Evolutionary conservation across 108 stramenopile species (phyloP).

Genomic region (Pseudonitzschia multistriata): DNA sequence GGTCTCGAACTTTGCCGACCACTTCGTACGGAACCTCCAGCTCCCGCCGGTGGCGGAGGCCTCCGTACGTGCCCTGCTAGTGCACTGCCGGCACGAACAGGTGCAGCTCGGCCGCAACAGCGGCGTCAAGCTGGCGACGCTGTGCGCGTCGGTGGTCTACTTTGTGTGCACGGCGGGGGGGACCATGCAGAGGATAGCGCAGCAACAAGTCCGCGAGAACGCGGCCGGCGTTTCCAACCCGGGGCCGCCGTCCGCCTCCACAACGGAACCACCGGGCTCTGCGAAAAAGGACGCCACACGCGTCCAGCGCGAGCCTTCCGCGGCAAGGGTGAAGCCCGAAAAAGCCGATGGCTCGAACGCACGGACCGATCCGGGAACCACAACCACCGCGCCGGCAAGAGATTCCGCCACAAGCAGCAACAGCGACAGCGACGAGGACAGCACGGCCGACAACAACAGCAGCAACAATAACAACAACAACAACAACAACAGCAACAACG

Average conservation of each 20-base stretch:
- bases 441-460: not conserved
- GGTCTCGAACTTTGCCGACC: slow-evolving; percentile 42
- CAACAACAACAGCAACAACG: not conserved
- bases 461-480: not conserved
- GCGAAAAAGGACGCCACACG: not conserved
- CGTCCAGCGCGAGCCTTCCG: not conserved
- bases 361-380: too few species aligned
- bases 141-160: slow-evolving; percentile 45
- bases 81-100: slow-evolving; percentile 37
- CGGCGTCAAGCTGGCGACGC: slow-evolving; percentile 37
- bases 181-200: slow-evolving; percentile 51
- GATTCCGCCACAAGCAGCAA: too few species aligned
- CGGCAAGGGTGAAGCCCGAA: not conserved
- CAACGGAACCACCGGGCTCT: not conserved
- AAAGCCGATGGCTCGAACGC: too few species aligned
- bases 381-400: too few species aligned
- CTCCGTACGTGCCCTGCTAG: slow-evolving; percentile 39
- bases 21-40: slow-evolving; percentile 42
- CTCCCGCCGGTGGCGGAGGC: slow-evolving; percentile 56
- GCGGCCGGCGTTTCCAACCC: not conserved
- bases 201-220: slow-evolving; percentile 21
- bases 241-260: not conserved
- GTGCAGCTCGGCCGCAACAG: slow-evolving; percentile 16
- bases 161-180: slow-evolving; percentile 49
- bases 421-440: not conserved